These are phyloP conservation scores for Onygenales sp. DNA, from an alignment of 2,329 filamentous ascomycete species.

Conservation along the genomic window DNA sequence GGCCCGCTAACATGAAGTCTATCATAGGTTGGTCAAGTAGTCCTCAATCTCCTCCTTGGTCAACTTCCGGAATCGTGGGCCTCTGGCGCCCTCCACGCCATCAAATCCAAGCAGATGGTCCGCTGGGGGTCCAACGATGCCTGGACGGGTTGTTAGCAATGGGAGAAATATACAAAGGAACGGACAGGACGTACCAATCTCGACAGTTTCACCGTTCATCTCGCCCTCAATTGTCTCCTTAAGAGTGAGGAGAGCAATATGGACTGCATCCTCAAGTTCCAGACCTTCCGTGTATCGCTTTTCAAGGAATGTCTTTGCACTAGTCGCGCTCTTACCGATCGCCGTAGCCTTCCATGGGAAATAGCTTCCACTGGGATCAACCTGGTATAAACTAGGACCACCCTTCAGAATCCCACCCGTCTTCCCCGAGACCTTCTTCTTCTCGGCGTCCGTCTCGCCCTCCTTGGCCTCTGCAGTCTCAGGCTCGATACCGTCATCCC, in stretches of 20 bases:
- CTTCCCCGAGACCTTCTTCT: slow-evolving; percentile 69
- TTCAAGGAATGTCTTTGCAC: slow-evolving; percentile 97
- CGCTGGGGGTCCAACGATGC: slow-evolving; percentile 90
- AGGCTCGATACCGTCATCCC: slow-evolving; percentile 93
- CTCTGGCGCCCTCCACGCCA: slow-evolving; percentile 32
- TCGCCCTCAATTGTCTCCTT: slow-evolving; percentile 99
- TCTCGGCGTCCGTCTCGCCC: slow-evolving; percentile 47
- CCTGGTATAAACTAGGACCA: slow-evolving; percentile 94
- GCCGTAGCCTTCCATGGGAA: slow-evolving; percentile 99
- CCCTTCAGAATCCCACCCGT: slow-evolving; percentile 94
- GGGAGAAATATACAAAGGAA: neutral
- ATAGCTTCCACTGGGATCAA: slow-evolving; percentile 97
- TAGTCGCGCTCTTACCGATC: slow-evolving; percentile 96
- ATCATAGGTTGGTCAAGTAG: slow-evolving; percentile 94
- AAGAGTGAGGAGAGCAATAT: slow-evolving; percentile 91
- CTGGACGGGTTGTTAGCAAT: slow-evolving; percentile 35
- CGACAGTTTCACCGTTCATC: slow-evolving; percentile 97
- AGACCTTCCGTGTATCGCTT: slow-evolving; percentile 97
- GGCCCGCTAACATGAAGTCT: slow-evolving; percentile 5
- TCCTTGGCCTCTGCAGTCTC: slow-evolving; percentile 58
- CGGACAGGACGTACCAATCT: slow-evolving; percentile 64
- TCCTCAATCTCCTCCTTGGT: slow-evolving; percentile 98
- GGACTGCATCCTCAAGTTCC: slow-evolving; percentile 95
- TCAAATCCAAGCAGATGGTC: slow-evolving; percentile 83
- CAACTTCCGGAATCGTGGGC: slow-evolving; percentile 52